A percentile compares a stretch with the other conserved stretches of the same genome.
Evolutionary conservation across 164 flowering plant species (phyloP).

Genomic region (Euptelea pleiosperma): DNA sequence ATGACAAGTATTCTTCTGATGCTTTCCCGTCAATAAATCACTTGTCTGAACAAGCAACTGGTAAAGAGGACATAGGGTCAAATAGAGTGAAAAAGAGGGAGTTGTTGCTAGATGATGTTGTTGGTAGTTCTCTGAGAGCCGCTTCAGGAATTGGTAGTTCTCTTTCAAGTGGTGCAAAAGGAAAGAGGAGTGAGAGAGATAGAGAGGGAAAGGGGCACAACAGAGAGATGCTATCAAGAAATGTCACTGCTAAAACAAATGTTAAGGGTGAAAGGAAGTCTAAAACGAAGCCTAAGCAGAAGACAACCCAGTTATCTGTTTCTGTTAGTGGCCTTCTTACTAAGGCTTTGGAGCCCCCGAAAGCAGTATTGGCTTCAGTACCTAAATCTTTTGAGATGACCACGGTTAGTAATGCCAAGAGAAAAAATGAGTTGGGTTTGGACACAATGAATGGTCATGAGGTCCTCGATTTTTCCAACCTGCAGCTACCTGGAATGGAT

Average conservation of each 20-base stretch:
- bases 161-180: constrained; percentile 65
- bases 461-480: constrained; percentile 46
- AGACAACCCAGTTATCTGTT: too few species aligned
- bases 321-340: constrained; percentile 62
- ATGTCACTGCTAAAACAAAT: constrained; percentile 46
- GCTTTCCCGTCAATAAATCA: constrained; percentile 25
- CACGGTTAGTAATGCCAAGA: too few species aligned
- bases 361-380: constrained; percentile 33
- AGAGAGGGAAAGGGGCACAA: constrained; percentile 55
- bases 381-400: too few species aligned
- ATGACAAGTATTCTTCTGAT: constrained; percentile 35
- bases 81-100: constrained; percentile 65
- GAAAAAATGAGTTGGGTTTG: too few species aligned
- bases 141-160: constrained; percentile 45
- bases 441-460: constrained; percentile 44
- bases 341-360: constrained; percentile 48
- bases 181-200: too few species aligned
- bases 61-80: constrained; percentile 51
- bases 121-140: constrained; percentile 37
- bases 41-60: constrained; percentile 35
- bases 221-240: constrained; percentile 47
- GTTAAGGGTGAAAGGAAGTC: too few species aligned
- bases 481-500: constrained; percentile 59
- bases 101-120: constrained; percentile 66
- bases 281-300: too few species aligned